phyloP scores from a whole-genome alignment of 1,284 basidiomycete genomes.

The Trichosporon sp. region DNA sequence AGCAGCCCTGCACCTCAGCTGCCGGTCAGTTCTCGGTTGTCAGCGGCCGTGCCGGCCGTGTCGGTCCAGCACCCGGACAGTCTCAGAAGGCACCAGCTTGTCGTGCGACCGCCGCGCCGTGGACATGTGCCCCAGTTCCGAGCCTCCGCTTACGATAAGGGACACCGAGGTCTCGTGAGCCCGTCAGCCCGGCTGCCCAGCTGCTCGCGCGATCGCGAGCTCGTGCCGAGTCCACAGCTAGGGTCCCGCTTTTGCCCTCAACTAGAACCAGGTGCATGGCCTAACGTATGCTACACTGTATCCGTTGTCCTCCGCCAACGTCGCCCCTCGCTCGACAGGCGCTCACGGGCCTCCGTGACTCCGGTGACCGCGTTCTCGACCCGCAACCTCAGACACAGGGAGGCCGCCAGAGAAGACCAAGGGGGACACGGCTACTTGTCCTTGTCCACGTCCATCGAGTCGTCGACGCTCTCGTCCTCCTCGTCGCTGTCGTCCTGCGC shows the following conservation, averaged over 20 bases:
- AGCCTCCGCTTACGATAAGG: neutral
- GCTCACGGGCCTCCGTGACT: too few species aligned
- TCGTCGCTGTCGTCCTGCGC: slow-evolving; percentile 28
- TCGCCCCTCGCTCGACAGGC: neutral
- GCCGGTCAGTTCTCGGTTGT: too few species aligned
- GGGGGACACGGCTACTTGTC: slow-evolving; percentile 2
- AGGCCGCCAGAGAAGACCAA: too few species aligned
- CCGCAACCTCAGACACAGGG: too few species aligned
- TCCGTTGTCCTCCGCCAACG: neutral
- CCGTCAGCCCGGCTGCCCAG: too few species aligned
- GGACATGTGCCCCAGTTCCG: neutral
- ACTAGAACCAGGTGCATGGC: neutral
- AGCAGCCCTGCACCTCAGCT: too few species aligned
- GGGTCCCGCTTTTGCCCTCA: neutral
- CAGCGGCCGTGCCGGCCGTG: too few species aligned
- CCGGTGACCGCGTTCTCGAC: too few species aligned
- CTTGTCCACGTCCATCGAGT: slow-evolving; percentile 39
- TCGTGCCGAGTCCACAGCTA: neutral
- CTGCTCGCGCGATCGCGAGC: neutral
- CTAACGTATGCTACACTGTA: neutral
- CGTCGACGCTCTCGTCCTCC: slow-evolving; percentile 16
- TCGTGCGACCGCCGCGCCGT: too few species aligned
- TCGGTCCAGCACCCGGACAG: too few species aligned
- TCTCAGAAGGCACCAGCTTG: too few species aligned
- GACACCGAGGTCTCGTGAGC: neutral